Evolutionary conservation across 2,329 filamentous ascomycete genomes (phyloP), one percentile per base, ranked within the genome.

Genomic region (Xylaria sp.): DNA sequence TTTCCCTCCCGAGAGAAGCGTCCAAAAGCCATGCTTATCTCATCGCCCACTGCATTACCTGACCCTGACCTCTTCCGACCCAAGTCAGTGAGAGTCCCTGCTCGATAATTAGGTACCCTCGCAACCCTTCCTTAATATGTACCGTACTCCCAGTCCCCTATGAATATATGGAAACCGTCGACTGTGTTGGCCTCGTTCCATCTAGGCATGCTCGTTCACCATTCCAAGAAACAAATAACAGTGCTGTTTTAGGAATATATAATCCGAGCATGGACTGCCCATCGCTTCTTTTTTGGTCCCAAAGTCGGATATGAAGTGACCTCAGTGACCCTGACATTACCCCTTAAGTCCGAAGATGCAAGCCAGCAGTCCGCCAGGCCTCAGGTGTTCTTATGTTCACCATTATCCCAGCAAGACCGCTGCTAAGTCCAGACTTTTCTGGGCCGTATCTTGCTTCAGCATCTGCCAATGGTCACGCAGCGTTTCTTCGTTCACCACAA

Each of bases 391-490:
- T 68, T 49, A 70, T 46, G 4, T 59, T 60, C 35, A 67, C 64
- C 30, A 68, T 51, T 11, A 52, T 58, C 47, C 59, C 59, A 23
- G 13, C 49, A 42, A 2, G 37, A 18, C 37, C 62, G 19, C 23
- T 34, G 6, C 46, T 37, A 9, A 55, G 35, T 5, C 52, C 50
- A 54, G 35, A 13, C 39, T 52, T 6, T 37, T 39, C n/a, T 39
- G 42, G 30, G 13, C 48, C 47, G 19, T 52, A 13, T 55, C 62
- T 39, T 67, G 63, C 55, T 65, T 74, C 73, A 91, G 84, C 71
- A 84, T 81, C 54, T 86, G 84, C 67, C 87, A 90, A 76, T 90
- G 89, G 69, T 73, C 85, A 58, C 79, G 84, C 57, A 90, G 75
- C 67, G 79, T 79, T 52, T 82, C 78, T 59, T 80, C 78, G 65